Conservation (phyloP, 495 filamentous ascomycete genomes). For the Copromyces sp. region DNA sequence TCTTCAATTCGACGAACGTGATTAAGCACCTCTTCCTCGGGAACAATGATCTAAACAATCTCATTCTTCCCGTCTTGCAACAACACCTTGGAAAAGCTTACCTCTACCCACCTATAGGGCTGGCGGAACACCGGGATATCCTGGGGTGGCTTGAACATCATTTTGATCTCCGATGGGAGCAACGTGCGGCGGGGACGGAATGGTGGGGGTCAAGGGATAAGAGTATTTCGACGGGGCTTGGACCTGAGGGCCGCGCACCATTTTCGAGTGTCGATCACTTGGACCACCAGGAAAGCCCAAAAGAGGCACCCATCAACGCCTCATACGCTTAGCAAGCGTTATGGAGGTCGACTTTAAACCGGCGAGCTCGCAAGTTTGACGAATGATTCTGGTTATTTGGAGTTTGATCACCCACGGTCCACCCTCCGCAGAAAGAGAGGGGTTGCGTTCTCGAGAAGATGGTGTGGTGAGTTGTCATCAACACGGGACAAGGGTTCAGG, state of each 20-base stretch:
- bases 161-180: neutral
- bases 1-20: neutral
- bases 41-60: neutral
- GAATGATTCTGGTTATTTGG: neutral
- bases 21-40: neutral
- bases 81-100: neutral
- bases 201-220: neutral
- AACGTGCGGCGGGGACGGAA: neutral
- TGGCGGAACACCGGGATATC: neutral
- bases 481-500: neutral
- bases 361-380: neutral
- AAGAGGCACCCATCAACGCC: neutral
- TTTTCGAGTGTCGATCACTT: neutral
- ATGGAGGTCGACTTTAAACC: neutral
- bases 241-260: neutral
- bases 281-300: neutral
- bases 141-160: neutral
- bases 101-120: neutral
- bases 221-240: neutral
- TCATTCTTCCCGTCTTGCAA: neutral
- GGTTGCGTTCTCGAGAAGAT: neutral
- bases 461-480: neutral
- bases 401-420: neutral
- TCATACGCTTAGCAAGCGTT: neutral
- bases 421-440: neutral